phyloP scores from a whole-genome alignment of 2,329 filamentous ascomycete species.

The Metarhizium brunneum region DNA sequence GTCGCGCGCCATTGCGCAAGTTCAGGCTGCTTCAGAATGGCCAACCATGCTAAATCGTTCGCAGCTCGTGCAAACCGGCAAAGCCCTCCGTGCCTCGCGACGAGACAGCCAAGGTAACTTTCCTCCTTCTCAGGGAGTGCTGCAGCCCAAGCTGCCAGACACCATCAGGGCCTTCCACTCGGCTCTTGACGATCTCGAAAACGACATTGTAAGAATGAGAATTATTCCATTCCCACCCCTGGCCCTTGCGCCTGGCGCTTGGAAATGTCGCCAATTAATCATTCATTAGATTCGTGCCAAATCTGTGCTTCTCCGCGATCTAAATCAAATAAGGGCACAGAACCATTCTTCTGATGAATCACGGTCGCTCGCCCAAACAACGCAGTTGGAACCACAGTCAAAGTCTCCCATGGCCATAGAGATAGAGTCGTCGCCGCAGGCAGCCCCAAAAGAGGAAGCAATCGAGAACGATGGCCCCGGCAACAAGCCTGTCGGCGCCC shows the following conservation, averaged over 20 bases:
- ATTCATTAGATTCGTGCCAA: slow-evolving; percentile 35
- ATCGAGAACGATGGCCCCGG: slow-evolving; percentile 23
- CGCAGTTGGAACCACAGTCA: slow-evolving; percentile 24
- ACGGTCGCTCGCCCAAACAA: slow-evolving; percentile 7
- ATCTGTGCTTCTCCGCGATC: slow-evolving; percentile 44
- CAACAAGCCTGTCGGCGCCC: slow-evolving; percentile 34
- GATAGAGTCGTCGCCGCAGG: slow-evolving; percentile 23
- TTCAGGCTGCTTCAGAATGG: not conserved
- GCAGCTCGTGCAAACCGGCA: slow-evolving; percentile 51
- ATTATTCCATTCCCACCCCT: not conserved
- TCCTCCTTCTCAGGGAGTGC: slow-evolving; percentile 20
- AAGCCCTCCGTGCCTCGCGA: slow-evolving; percentile 40
- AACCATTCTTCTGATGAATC: slow-evolving; percentile 13
- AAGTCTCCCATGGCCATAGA: slow-evolving; percentile 28
- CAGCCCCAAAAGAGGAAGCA: slow-evolving; percentile 19
- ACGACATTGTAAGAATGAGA: slow-evolving; percentile 40
- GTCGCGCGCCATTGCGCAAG: slow-evolving; percentile 3
- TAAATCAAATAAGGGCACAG: slow-evolving; percentile 29
- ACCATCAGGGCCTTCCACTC: slow-evolving; percentile 40
- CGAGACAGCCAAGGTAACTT: slow-evolving; percentile 34
- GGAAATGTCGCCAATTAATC: not conserved
- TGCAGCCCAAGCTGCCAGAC: slow-evolving; percentile 34
- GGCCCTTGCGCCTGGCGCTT: not conserved
- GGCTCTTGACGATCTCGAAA: slow-evolving; percentile 47
- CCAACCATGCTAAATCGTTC: not conserved